These are phyloP conservation scores for Debaryomycetaceae sp. DNA, from an alignment of 1,139 yeast species.

Conservation along the genomic window DNA sequence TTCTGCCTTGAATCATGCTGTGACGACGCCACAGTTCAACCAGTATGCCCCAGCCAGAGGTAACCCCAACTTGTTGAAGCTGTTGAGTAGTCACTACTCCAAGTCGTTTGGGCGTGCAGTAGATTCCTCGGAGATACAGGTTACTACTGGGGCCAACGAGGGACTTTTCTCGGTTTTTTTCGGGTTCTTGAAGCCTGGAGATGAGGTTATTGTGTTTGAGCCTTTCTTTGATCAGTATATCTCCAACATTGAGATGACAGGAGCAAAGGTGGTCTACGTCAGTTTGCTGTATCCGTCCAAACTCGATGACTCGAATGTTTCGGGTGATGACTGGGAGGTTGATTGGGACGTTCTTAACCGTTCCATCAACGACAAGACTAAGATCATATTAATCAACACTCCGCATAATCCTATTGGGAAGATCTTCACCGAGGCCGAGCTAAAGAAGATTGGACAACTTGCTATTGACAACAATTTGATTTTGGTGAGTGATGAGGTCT, in stretches of 20 bases:
- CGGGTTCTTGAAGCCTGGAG: constrained; percentile 82
- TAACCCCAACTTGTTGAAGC: constrained; percentile 66
- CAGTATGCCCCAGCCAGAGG: constrained; percentile 94
- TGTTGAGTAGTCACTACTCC: constrained; percentile 69
- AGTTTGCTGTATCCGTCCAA: constrained; percentile 82
- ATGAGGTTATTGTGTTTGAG: constrained; percentile 95
- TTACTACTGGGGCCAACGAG: constrained; percentile 96
- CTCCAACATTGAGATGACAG: constrained; percentile 87
- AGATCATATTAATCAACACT: constrained; percentile 80
- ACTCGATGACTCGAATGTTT: constrained; percentile 57
- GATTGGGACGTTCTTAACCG: constrained; percentile 73
- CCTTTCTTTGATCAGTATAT: constrained; percentile 97
- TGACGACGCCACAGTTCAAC: constrained; percentile 68
- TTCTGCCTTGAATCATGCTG: constrained; percentile 74
- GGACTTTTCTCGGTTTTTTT: constrained; percentile 84
- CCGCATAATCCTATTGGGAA: constrained; percentile 98
- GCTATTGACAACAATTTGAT: constrained; percentile 82
- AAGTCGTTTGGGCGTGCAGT: constrained; percentile 61
- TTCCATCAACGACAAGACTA: constrained; percentile 72
- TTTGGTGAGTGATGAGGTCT: constrained; percentile 89
- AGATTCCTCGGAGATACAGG: constrained; percentile 62
- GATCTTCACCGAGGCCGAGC: constrained; percentile 72
- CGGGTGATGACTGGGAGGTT: constrained; percentile 83
- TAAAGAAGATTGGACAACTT: constrained; percentile 68
- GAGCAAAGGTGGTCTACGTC: constrained; percentile 85